Percentiles rank a stretch among this genome's conserved stretches.
phyloP scores from a whole-genome alignment of 1,284 basidiomycete genomes.

The Apiotrichum mycotoxinovorans region DNA sequence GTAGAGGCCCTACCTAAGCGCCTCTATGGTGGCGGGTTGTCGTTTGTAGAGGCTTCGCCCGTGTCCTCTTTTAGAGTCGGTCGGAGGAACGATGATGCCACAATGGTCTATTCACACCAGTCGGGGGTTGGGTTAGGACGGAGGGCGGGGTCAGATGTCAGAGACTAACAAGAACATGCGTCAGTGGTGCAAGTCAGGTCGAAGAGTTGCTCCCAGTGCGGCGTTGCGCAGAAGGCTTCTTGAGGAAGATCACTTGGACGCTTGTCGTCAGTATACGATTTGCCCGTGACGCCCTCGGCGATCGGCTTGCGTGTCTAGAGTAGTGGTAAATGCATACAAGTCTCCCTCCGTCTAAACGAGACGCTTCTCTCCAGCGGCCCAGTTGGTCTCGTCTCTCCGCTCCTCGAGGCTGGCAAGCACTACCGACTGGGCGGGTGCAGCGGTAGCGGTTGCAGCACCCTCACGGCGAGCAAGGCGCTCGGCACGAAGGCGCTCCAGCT shows the following conservation, averaged over 20 bases:
- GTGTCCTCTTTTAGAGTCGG: slow-evolving; percentile 38
- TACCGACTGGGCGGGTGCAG: background rate
- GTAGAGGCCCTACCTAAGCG: slow-evolving; percentile 40
- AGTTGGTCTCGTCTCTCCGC: slow-evolving; percentile 9
- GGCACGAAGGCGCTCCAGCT: slow-evolving; percentile 33
- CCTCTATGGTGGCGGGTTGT: slow-evolving; percentile 33
- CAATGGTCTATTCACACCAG: slow-evolving; percentile 4
- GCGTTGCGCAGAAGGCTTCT: too few relatives aligned
- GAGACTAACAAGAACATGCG: too few relatives aligned
- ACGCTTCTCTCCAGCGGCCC: slow-evolving; percentile 23
- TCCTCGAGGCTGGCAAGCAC: slow-evolving; percentile 1
- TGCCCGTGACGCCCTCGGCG: too few relatives aligned
- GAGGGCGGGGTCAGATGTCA: too few relatives aligned
- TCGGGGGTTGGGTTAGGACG: too few relatives aligned
- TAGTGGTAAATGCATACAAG: slow-evolving; percentile 16
- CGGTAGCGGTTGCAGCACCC: background rate
- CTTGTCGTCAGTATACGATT: too few relatives aligned
- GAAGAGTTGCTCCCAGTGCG: too few relatives aligned
- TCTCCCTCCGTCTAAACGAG: slow-evolving; percentile 8
- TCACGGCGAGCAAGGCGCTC: slow-evolving; percentile 12
- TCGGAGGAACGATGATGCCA: slow-evolving; percentile 29
- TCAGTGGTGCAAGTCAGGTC: too few relatives aligned
- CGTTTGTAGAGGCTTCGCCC: slow-evolving; percentile 33
- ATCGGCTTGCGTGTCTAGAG: background rate
- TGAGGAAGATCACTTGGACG: too few relatives aligned